Base-by-base conservation (phyloP, 805 yeast genomes). In the Saccharomyces eubayanus region DNA sequence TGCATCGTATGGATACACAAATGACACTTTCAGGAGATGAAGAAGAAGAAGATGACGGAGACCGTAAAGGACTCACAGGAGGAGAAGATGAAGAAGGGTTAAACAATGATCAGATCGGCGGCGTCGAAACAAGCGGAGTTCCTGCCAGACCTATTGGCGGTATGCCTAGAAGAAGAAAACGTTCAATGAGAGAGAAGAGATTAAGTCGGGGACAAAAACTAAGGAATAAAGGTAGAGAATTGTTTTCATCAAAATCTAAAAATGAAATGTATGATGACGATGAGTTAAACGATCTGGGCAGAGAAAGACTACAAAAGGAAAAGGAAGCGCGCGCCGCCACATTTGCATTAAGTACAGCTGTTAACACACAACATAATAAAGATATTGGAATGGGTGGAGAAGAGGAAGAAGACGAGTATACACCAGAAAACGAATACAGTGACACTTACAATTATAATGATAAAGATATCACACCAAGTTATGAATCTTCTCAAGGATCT, bases 1-100 rank as follows among this genome's bases (percentile, higher is more conserved):
- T 91, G 57, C 91, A 86, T 55, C 79, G 96, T 63, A 80, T 89
- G 47, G 97, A 89, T 64, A 88, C 96, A 0, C 72, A 72, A 58
- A 79, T 77, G 20, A 73, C 77, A 10, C 48, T 66, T 6, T 53
- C 51, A 12, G 24, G 48, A 31, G 31, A 51, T 28, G 45, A 51
- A 51, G 59, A 58, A 51, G 52, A 36, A 54, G 57, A 41, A 50
- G 58, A 47, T 36, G 57, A 55, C 55, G 57, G 56, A 30, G 36
- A 28, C 28, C 30, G 47, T 31, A 20, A 10, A 16, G 43, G 43
- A 36, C 24, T 36, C 0, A 4, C 43, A 36, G 43, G 43, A n/a
- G 24, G 43, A 6, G 43, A 36, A 36, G 62, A 55, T 21, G 59
- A 59, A 36, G 63, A 53, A 12, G 40, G 47, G 43, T 28, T 24